A percentile compares a stretch with the other conserved stretches of the same genome.
These are phyloP conservation scores for Solanum habrochaites DNA, from an alignment of 257 asterid genomes.

Conservation along the genomic window DNA sequence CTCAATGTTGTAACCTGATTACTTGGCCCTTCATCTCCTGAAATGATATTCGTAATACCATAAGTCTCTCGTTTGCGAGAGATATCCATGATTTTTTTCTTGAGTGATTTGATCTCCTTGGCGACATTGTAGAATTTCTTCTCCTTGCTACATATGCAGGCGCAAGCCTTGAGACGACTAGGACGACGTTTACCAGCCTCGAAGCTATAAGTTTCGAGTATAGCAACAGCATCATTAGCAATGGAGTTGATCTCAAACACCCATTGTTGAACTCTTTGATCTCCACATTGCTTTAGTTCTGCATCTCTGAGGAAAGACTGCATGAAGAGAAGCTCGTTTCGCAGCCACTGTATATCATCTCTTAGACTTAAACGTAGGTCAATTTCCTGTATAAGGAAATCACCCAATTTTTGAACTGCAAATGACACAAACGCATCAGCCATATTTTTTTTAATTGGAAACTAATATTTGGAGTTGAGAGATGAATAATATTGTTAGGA, in stretches of 20 bases:
- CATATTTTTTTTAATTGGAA: too few relatives aligned
- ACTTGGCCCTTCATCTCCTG: background rate
- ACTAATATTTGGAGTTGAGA: too few relatives aligned
- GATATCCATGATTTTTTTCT: background rate
- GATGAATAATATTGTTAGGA: too few relatives aligned
- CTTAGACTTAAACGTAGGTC: fast-evolving
- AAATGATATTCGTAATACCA: background rate
- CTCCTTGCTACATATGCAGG: background rate
- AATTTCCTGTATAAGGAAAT: too few relatives aligned
- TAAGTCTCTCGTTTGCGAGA: background rate
- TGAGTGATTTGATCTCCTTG: background rate
- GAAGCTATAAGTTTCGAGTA: background rate
- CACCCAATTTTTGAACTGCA: too few relatives aligned
- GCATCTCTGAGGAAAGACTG: too few relatives aligned
- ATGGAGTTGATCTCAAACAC: too few relatives aligned
- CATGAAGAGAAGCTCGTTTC: too few relatives aligned
- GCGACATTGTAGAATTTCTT: background rate
- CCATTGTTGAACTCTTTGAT: too few relatives aligned
- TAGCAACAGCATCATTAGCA: background rate
- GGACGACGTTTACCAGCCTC: background rate
- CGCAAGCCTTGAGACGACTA: background rate
- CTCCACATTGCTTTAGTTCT: too few relatives aligned
- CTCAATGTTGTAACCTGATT: background rate
- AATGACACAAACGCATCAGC: too few relatives aligned
- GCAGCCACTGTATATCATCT: too few relatives aligned